Conservation (phyloP, 371 early-diverging fungal species). For the Mucor irregularis region DNA sequence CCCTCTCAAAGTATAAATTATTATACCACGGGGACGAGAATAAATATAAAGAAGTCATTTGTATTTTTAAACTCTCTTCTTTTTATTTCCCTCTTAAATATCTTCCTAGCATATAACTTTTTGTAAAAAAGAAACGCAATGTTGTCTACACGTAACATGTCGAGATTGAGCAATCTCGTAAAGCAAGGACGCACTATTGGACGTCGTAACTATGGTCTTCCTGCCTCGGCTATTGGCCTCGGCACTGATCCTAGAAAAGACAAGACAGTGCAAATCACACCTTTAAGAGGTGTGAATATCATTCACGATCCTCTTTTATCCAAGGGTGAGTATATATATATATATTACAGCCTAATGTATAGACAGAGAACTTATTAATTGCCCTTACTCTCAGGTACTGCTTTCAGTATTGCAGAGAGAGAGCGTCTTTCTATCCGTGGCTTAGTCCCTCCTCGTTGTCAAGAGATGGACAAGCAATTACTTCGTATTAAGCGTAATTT, state of each 20-base stretch:
- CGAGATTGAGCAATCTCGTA: conserved; percentile 3
- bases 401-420: conserved; percentile 63
- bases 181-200: conserved; percentile 2
- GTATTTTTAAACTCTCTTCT: neutral
- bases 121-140: neutral
- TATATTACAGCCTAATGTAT: too few relatives aligned
- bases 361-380: too few relatives aligned
- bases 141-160: conserved; percentile 1
- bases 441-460: conserved; percentile 64
- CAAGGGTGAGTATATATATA: conserved; percentile 37
- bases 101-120: too few relatives aligned
- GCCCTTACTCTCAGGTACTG: conserved; percentile 46
- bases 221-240: conserved; percentile 24
- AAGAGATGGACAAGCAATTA: conserved; percentile 67
- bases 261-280: conserved; percentile 56
- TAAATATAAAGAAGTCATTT: too few relatives aligned
- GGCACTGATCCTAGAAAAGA: conserved; percentile 58
- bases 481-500: conserved; percentile 61
- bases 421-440: conserved; percentile 71
- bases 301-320: conserved; percentile 62
- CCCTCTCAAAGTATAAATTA: too few relatives aligned
- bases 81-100: neutral
- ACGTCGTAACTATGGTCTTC: conserved; percentile 22
- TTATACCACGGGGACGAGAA: too few relatives aligned
- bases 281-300: conserved; percentile 59